These are phyloP conservation scores for Ormosia emarginata DNA, from an alignment of 306 rosid species.

Conservation along the genomic window DNA sequence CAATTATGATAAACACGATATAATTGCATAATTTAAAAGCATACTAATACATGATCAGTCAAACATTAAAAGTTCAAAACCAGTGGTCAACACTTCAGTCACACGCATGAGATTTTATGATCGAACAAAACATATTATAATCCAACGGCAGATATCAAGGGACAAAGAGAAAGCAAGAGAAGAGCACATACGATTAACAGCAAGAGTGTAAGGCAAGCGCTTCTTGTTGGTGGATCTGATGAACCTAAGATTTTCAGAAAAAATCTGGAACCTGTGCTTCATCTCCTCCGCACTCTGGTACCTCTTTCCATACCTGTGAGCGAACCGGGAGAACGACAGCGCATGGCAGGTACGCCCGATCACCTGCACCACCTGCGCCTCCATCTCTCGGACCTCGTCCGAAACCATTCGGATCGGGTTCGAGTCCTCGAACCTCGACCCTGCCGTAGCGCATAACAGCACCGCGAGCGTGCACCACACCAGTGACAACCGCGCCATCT, in stretches of 20 bases:
- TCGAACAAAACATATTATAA: no score
- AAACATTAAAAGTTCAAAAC: no score
- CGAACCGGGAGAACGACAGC: slow-evolving; percentile 75
- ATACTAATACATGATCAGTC: no score
- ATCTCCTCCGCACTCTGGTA: slow-evolving; percentile 70
- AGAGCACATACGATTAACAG: slow-evolving; percentile 60
- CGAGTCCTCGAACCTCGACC: slow-evolving; percentile 59
- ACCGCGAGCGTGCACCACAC: slow-evolving; percentile 2
- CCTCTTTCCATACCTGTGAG: slow-evolving; percentile 52
- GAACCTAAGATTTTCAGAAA: slow-evolving; percentile 54
- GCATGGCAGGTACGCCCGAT: slow-evolving; percentile 57
- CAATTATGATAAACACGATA: no score
- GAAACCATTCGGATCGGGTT: slow-evolving; percentile 69
- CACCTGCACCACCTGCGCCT: slow-evolving; percentile 48
- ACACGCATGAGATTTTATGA: no score
- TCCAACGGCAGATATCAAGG: no score
- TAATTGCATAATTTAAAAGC: no score
- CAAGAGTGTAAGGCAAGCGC: slow-evolving; percentile 61
- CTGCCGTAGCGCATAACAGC: slow-evolving; percentile 31
- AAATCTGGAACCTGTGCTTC: slow-evolving; percentile 59
- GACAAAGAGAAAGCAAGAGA: no score
- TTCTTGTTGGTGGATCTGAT: slow-evolving; percentile 69
- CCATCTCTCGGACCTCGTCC: slow-evolving; percentile 47
- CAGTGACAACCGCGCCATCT: slow-evolving; percentile 52
- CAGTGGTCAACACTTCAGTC: no score